phyloP scores from a whole-genome alignment of 495 filamentous ascomycete species.

The Cetradonia linearis region DNA sequence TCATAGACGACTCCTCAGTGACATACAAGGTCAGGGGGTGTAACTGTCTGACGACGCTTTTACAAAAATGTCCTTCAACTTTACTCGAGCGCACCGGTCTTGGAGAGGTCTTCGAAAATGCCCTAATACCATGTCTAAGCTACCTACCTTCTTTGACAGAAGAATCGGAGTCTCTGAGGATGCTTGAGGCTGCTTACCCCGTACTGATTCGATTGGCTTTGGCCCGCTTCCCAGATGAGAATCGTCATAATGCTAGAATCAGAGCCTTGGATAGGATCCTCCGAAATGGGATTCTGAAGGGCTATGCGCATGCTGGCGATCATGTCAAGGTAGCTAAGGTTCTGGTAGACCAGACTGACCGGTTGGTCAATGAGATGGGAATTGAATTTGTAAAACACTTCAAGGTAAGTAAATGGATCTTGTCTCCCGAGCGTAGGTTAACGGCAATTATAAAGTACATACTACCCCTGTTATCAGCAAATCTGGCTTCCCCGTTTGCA shows the following conservation, averaged over 20 bases:
- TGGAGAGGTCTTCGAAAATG: conserved; percentile 66
- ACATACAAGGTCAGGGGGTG: conserved; percentile 52
- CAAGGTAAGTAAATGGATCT: conserved; percentile 34
- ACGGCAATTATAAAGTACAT: conserved; percentile 41
- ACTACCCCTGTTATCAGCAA: conserved; percentile 54
- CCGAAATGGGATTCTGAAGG: conserved; percentile 45
- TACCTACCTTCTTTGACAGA: conserved; percentile 74
- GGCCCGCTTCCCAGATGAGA: conserved; percentile 29
- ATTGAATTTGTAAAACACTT: conserved; percentile 68
- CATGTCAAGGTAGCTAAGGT: conserved; percentile 42
- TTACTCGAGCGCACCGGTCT: conserved; percentile 66
- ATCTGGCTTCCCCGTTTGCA: conserved; percentile 62
- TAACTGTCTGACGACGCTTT: conserved; percentile 46
- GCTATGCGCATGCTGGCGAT: conserved; percentile 43
- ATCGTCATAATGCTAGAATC: conserved; percentile 22
- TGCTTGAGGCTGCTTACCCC: conserved; percentile 58
- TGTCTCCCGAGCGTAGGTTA: neutral
- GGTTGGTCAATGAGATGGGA: conserved; percentile 49
- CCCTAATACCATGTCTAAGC: conserved; percentile 59
- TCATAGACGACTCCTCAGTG: conserved; percentile 60
- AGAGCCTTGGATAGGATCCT: conserved; percentile 43
- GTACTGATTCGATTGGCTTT: conserved; percentile 51
- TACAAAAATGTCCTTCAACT: conserved; percentile 39
- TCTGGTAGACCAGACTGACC: conserved; percentile 46
- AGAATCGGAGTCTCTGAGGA: conserved; percentile 51